These are phyloP conservation scores for Ziziphus jujuba DNA, from an alignment of 306 rosid genomes.

Conservation along the genomic window DNA sequence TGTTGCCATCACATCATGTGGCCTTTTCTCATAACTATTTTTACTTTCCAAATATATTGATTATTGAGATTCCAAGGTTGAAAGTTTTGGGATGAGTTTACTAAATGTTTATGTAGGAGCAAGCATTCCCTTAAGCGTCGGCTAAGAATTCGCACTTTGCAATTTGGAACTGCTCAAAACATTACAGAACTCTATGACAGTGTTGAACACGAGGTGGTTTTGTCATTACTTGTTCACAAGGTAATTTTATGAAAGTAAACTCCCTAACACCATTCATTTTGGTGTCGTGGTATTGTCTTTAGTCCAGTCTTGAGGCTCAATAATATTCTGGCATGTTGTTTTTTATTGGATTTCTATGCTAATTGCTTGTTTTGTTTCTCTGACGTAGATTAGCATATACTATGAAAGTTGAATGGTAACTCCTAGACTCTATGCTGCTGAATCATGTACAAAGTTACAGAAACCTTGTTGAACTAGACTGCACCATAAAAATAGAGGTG, in stretches of 20 bases:
- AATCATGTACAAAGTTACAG: neutral
- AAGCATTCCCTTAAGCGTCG: slow-evolving; percentile 77
- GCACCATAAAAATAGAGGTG: too few species aligned
- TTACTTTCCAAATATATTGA: slow-evolving; percentile 14
- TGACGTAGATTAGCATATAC: neutral
- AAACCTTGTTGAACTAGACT: neutral
- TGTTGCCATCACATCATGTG: neutral
- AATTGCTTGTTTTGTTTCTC: neutral
- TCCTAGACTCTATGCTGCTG: neutral
- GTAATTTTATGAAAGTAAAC: slow-evolving; percentile 35
- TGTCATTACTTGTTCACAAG: slow-evolving; percentile 90
- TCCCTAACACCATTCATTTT: neutral
- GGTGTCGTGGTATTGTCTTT: neutral
- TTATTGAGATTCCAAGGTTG: neutral
- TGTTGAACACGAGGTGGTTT: slow-evolving; percentile 86
- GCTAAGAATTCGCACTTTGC: slow-evolving; percentile 81
- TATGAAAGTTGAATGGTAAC: neutral
- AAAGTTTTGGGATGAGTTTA: slow-evolving; percentile 24
- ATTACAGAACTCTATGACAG: slow-evolving; percentile 74
- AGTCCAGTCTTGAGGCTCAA: neutral
- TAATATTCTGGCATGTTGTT: neutral
- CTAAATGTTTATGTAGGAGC: slow-evolving; percentile 44
- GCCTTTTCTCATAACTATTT: slow-evolving; percentile 14
- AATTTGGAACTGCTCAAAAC: slow-evolving; percentile 77
- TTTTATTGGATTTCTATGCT: neutral